A percentile compares a stretch with the other conserved stretches of the same genome.
Conservation (phyloP, 306 rosid species). For the Delonix regia region DNA sequence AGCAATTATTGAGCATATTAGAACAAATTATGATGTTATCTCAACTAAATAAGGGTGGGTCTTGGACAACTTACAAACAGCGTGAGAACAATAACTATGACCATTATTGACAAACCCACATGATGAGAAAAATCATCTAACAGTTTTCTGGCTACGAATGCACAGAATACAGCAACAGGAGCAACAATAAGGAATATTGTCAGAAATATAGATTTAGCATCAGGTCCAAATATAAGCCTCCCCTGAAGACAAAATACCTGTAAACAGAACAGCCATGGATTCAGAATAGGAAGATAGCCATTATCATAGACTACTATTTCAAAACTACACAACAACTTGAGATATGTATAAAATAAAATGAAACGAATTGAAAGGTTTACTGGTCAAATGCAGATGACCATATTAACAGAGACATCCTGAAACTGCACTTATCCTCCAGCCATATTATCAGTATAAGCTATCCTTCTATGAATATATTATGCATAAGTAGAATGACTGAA, state of each 20-base stretch:
- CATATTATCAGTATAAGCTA: not conserved
- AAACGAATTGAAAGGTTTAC: not conserved
- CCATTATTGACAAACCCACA: slow-evolving; percentile 54
- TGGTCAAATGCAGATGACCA: too few species aligned
- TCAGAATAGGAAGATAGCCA: slow-evolving; percentile 12
- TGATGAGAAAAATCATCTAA: slow-evolving; percentile 56
- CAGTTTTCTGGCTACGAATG: slow-evolving; percentile 58
- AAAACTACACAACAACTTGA: not conserved
- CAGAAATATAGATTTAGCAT: slow-evolving; percentile 61
- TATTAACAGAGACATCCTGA: not conserved
- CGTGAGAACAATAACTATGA: slow-evolving; percentile 51
- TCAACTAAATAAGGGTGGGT: not conserved
- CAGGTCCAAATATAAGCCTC: slow-evolving; percentile 71
- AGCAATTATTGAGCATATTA: slow-evolving; percentile 1
- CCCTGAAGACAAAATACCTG: slow-evolving; percentile 72
- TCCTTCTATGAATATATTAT: not conserved
- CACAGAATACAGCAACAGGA: slow-evolving; percentile 62
- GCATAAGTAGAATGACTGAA: not conserved
- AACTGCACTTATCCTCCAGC: not conserved
- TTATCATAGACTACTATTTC: not conserved
- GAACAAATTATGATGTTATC: not conserved
- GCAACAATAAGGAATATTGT: slow-evolving; percentile 68
- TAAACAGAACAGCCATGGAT: slow-evolving; percentile 11
- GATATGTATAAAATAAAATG: not conserved
- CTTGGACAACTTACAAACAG: slow-evolving; percentile 50